Evolutionary conservation across 2,329 filamentous ascomycete genomes (phyloP).

Genomic region (Aureobasidium sp.): DNA sequence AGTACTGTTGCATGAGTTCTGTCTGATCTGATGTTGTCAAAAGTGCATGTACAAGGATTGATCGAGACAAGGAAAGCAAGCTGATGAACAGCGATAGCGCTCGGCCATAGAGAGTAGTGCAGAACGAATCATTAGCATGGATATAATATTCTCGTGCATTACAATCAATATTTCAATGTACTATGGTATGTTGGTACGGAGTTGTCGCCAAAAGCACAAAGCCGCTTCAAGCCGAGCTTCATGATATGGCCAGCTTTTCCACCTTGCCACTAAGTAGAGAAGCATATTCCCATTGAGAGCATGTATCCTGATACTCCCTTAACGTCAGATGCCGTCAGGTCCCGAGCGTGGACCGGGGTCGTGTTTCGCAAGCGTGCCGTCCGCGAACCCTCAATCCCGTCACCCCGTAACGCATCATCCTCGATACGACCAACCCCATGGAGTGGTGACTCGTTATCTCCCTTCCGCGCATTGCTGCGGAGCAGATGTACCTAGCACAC

Average conservation of each 20-base stretch:
- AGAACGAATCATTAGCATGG: neutral
- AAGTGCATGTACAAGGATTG: no score
- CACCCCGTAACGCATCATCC: neutral
- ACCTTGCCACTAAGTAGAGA: neutral
- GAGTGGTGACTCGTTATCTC: neutral
- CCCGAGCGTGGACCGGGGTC: neutral
- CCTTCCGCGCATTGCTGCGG: neutral
- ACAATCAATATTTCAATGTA: no score
- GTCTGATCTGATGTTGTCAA: no score
- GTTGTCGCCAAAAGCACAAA: neutral
- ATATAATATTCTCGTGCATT: neutral
- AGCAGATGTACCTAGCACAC: neutral
- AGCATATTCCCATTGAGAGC: neutral
- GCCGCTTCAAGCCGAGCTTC: conserved; percentile 1
- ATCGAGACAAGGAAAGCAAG: no score
- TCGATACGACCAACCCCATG: conserved; percentile 1
- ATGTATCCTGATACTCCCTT: neutral
- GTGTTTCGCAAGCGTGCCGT: neutral
- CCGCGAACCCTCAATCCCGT: neutral
- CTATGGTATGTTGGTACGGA: neutral
- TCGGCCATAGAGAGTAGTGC: neutral
- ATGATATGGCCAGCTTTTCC: neutral
- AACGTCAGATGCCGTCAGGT: neutral
- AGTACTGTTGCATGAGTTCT: no score
- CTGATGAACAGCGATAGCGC: no score